A percentile compares a stretch with the other conserved stretches of the same genome.
phyloP scores from a whole-genome alignment of 331 rosid species.

The Phaseolus coccineus region DNA sequence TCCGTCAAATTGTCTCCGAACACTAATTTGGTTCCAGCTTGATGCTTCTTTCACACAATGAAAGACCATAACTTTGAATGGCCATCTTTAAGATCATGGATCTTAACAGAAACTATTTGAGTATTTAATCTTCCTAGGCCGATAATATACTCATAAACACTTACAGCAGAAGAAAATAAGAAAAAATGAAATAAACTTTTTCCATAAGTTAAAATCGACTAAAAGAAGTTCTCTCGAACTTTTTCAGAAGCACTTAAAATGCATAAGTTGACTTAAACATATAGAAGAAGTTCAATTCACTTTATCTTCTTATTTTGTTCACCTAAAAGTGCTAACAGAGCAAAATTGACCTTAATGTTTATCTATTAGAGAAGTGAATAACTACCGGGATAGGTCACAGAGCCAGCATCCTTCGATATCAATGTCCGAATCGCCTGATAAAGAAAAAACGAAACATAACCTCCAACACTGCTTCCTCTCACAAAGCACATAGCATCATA shows the following conservation, averaged over 20 bases:
- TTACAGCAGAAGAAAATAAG: not conserved
- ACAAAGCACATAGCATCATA: constrained; percentile 31
- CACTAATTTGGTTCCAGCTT: constrained; percentile 10
- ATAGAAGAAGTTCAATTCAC: not conserved
- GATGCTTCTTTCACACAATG: not conserved
- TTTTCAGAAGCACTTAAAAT: not conserved
- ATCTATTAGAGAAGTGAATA: constrained; percentile 27
- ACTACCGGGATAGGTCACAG: constrained; percentile 76
- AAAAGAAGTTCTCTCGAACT: not conserved
- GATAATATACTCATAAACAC: not conserved
- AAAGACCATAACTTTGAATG: constrained; percentile 22
- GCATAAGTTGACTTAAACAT: not conserved
- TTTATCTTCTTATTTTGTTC: not conserved
- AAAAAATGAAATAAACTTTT: not conserved
- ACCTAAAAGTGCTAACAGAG: no score
- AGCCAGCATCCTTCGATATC: constrained; percentile 80
- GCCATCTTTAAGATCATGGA: constrained; percentile 10
- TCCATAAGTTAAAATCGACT: not conserved
- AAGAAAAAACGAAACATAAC: constrained; percentile 41
- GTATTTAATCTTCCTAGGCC: not conserved
- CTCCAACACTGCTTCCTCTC: constrained; percentile 15
- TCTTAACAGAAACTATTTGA: constrained; percentile 20
- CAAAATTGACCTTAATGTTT: not conserved
- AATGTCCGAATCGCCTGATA: constrained; percentile 79
- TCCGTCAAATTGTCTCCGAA: not conserved